Percentiles rank a stretch among this genome's conserved stretches.
Conservation (phyloP, 2,329 filamentous ascomycete species). For the Ophiosphaerella narmari region DNA sequence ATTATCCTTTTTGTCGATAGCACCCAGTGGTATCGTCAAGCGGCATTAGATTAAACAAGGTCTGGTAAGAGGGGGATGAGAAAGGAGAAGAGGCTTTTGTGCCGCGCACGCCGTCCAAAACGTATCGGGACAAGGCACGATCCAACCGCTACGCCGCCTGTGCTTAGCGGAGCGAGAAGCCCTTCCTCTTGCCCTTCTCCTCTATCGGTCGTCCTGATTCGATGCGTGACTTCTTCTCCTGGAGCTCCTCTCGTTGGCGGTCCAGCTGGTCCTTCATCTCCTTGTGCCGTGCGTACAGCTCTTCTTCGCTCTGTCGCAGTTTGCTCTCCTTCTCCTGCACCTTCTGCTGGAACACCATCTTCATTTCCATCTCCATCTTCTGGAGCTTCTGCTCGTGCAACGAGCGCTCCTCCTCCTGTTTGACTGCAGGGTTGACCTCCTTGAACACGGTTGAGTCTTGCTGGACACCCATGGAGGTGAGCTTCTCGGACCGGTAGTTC, state of each 20-base stretch:
- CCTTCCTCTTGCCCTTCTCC: conserved; percentile 98
- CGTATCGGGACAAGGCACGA: conserved; percentile 9
- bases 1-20: conserved; percentile 45
- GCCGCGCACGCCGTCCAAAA: conserved; percentile 32
- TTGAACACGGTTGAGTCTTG: conserved; percentile 99
- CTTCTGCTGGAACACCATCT: conserved; percentile 99
- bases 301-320: conserved; percentile 98
- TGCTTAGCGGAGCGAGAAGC: conserved; percentile 90
- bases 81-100: conserved; percentile 40
- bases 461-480: conserved; percentile 96
- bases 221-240: conserved; percentile 96
- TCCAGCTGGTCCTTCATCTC: conserved; percentile 99
- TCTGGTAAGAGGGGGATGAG: conserved; percentile 46
- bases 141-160: conserved; percentile 10
- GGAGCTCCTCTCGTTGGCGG: conserved; percentile 88
- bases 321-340: conserved; percentile 99
- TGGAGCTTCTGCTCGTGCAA: conserved; percentile 99
- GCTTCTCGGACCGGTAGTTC: conserved; percentile 99
- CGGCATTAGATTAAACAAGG: conserved; percentile 48
- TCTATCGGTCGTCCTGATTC: conserved; percentile 95
- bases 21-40: conserved; percentile 48
- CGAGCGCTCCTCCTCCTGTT: conserved; percentile 98
- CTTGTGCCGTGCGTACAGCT: conserved; percentile 94
- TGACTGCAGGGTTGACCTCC: conserved; percentile 99
- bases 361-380: conserved; percentile 99